phyloP scores from a whole-genome alignment of 2,329 filamentous ascomycete genomes.

The Microsporum audouinii region DNA sequence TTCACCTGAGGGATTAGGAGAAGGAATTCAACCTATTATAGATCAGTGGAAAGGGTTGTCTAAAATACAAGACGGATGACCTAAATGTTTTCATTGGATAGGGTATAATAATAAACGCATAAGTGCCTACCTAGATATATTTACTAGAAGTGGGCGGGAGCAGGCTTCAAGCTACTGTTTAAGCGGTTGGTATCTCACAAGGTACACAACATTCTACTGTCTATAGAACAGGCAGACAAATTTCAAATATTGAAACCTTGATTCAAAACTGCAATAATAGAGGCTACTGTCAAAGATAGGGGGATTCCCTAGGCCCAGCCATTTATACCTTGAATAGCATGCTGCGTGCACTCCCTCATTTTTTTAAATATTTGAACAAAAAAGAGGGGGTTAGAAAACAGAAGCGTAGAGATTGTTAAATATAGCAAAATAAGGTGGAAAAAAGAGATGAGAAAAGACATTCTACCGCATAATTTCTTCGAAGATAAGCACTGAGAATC shows the following conservation, averaged over 20 bases:
- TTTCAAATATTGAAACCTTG: background rate
- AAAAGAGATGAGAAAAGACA: background rate
- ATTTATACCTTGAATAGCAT: background rate
- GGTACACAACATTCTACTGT: background rate
- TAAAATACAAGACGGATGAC: background rate
- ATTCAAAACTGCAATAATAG: background rate
- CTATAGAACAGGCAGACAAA: background rate
- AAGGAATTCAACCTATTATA: constrained; percentile 51
- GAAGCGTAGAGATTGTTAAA: background rate
- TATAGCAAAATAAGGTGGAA: background rate
- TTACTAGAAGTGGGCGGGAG: no score
- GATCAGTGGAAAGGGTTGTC: constrained; percentile 2
- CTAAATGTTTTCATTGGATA: background rate
- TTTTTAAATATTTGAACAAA: background rate
- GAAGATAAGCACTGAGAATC: constrained; percentile 63
- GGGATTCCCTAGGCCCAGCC: background rate
- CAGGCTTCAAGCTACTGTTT: background rate
- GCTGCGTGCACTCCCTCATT: background rate
- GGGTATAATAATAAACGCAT: no score
- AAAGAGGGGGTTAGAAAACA: background rate
- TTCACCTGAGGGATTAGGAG: constrained; percentile 64
- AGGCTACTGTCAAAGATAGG: background rate
- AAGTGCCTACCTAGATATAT: background rate
- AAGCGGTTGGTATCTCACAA: background rate
- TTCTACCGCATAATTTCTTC: constrained; percentile 78